These are phyloP conservation scores for Hemisphaericaspora xylofermentans DNA, from an alignment of 1,139 yeast species.

Conservation along the genomic window DNA sequence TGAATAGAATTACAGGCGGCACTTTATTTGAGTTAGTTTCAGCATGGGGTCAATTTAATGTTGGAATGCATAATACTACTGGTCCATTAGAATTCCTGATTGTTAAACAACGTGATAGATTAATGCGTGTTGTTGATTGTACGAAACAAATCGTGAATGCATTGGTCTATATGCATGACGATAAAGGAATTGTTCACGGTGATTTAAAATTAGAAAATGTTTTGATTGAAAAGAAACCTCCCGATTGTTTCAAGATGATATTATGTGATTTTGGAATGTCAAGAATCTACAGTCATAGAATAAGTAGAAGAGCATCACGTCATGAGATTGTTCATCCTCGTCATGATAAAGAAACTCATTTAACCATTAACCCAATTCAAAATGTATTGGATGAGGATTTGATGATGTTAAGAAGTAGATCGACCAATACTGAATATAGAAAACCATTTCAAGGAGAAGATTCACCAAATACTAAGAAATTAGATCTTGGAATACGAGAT, in stretches of 20 bases:
- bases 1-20: constrained; percentile 73
- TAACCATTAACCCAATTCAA: not conserved
- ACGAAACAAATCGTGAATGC: constrained; percentile 58
- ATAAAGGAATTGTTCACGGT: constrained; percentile 75
- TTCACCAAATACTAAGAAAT: constrained; percentile 20
- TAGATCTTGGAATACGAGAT: constrained; percentile 25
- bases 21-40: constrained; percentile 77
- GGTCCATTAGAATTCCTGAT: constrained; percentile 36
- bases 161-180: constrained; percentile 65
- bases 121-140: constrained; percentile 20
- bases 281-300: constrained; percentile 32
- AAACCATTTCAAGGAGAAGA: constrained; percentile 39
- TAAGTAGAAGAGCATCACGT: constrained; percentile 27
- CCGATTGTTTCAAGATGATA: constrained; percentile 33
- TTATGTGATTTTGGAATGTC: constrained; percentile 92
- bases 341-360: not conserved
- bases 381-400: constrained; percentile 10
- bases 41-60: constrained; percentile 55
- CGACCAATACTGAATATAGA: constrained; percentile 37
- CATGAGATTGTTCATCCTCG: not conserved
- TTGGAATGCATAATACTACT: constrained; percentile 24
- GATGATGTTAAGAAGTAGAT: constrained; percentile 45
- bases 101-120: constrained; percentile 24
- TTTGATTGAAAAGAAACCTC: constrained; percentile 44
- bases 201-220: constrained; percentile 89